Evolutionary conservation across 108 stramenopile genomes (phyloP), one percentile per base, ranked within the genome.

Genomic region (Aureococcus anophagefferens): DNA sequence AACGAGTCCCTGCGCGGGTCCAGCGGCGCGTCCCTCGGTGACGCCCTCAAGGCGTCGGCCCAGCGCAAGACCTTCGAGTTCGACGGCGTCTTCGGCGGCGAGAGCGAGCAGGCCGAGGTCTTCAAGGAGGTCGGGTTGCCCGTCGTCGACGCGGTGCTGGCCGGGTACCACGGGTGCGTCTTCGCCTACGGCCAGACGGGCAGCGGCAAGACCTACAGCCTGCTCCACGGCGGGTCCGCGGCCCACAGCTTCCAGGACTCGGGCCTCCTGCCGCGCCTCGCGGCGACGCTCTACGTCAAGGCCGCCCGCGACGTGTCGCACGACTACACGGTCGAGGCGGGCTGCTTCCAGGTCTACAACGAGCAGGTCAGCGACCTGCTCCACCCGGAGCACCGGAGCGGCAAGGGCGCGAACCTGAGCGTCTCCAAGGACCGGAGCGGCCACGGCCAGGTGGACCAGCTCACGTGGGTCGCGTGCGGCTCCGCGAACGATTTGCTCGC

Each of bases 141-240:
- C 0, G 71, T 72, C 31, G 31, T 75, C 3, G 62, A 33, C 5
- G 69, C 68, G 4, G 76, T 46, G 13, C n/a, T 78, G 30, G 35
- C 69, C 25, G 77, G 77, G 4, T 78, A 68, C 4, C 74, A 78
- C 74, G 67, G 64, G 4, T 78, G 77, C 36, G 45, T 78, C 29
- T 73, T 78, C 30, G 77, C 77, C 30, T 78, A 78, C 35, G 77
- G 77, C 30, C 73, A 74, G 62, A 78, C 77, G 25, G 77, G 77
- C 32, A 62, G 51, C 0, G 77, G 77, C 7, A 78, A 78, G 34
- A 78, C 77, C 21, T 65, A 64, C 64, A 68, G 73, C 16, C 31
- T 78, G 73, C 72, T 78, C 16, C 59, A 72, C 34, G 33, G n/a
- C 32, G 71, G 62, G 5, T 33, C 64, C 25, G 62, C 70, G 7